A percentile compares a stretch with the other conserved stretches of the same genome.
phyloP scores from a whole-genome alignment of 176 grass and related monocot genomes.

The Cenchrus americanus region DNA sequence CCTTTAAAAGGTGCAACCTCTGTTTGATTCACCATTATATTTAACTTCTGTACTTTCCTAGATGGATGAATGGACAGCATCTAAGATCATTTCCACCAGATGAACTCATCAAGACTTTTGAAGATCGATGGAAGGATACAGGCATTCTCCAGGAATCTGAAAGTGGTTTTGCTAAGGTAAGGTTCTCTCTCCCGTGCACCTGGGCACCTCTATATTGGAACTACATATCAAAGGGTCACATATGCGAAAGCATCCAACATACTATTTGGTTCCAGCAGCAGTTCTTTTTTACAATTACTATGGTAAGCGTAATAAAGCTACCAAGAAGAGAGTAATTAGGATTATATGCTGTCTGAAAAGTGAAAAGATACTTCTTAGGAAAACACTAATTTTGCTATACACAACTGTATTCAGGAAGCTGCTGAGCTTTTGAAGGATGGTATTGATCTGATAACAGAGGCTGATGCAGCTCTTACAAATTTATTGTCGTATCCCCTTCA shows the following conservation, averaged over 20 bases:
- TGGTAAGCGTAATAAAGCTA: not conserved
- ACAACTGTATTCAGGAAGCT: slow-evolving; percentile 63
- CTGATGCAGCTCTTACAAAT: slow-evolving; percentile 70
- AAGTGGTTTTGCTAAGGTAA: slow-evolving; percentile 74
- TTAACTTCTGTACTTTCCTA: slow-evolving; percentile 44
- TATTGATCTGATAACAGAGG: slow-evolving; percentile 89
- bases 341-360: slow-evolving; percentile 8
- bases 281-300: not conserved
- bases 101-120: slow-evolving; percentile 70
- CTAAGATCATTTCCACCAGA: slow-evolving; percentile 77
- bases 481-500: slow-evolving; percentile 89
- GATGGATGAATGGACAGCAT: slow-evolving; percentile 98
- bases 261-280: slow-evolving; percentile 10
- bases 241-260: not conserved
- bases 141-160: slow-evolving; percentile 83
- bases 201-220: not conserved
- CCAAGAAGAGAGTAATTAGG: not conserved
- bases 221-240: not conserved
- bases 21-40: not conserved
- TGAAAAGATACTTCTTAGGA: slow-evolving; percentile 2
- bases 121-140: slow-evolving; percentile 76
- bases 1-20: not conserved
- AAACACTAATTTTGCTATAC: slow-evolving; percentile 5
- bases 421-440: slow-evolving; percentile 87
- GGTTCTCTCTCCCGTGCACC: not conserved